Evolutionary conservation across 1,139 yeast genomes (phyloP).

Genomic region (Pichia sp.): DNA sequence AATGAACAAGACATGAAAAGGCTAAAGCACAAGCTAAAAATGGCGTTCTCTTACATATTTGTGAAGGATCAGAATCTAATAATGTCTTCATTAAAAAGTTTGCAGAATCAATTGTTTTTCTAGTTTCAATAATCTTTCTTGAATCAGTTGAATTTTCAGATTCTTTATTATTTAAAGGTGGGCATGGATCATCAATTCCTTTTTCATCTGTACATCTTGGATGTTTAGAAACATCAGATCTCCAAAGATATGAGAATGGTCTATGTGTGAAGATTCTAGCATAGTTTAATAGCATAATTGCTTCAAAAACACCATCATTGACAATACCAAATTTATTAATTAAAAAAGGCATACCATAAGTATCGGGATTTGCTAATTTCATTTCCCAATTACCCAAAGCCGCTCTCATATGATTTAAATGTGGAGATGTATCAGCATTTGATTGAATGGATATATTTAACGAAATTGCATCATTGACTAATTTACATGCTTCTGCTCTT

Average conservation of each 20-base stretch:
- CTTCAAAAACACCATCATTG: slow-evolving; percentile 47
- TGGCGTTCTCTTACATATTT: slow-evolving; percentile 40
- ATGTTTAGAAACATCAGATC: slow-evolving; percentile 39
- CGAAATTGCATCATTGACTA: slow-evolving; percentile 43
- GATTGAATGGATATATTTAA: slow-evolving; percentile 39
- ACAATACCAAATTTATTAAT: slow-evolving; percentile 37
- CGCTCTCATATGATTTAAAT: slow-evolving; percentile 36
- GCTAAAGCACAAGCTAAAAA: slow-evolving; percentile 47
- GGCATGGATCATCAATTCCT: slow-evolving; percentile 21
- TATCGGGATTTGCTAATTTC: slow-evolving; percentile 38
- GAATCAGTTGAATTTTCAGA: slow-evolving; percentile 29
- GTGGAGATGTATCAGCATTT: slow-evolving; percentile 33
- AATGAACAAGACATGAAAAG: slow-evolving; percentile 42
- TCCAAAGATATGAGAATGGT: slow-evolving; percentile 46
- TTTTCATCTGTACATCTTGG: slow-evolving; percentile 34
- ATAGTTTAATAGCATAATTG: slow-evolving; percentile 39
- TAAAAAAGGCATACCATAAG: slow-evolving; percentile 37
- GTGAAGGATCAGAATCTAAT: slow-evolving; percentile 40
- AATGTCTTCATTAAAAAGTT: slow-evolving; percentile 40
- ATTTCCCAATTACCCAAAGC: slow-evolving; percentile 45
- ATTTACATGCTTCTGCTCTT: slow-evolving; percentile 40
- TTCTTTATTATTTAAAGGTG: slow-evolving; percentile 26
- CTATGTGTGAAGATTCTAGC: slow-evolving; percentile 47
- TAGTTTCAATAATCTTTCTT: slow-evolving; percentile 41
- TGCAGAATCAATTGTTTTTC: slow-evolving; percentile 47